Percentiles rank a stretch among this genome's conserved stretches.
Conservation (phyloP, 352 stramenopile species). For the Phytophthora citrophthora region DNA sequence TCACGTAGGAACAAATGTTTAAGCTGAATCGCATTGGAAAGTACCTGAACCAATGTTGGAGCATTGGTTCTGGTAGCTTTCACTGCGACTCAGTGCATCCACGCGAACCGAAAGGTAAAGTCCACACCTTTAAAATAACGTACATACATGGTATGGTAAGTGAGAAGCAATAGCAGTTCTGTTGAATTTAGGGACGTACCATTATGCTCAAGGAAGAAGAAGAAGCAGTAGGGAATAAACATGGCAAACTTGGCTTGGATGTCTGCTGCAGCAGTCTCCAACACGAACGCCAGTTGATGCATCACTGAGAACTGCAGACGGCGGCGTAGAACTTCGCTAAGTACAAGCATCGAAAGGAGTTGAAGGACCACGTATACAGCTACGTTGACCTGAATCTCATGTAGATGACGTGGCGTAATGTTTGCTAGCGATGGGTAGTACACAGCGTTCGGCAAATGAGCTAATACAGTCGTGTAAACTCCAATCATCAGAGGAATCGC, state of each 20-base stretch:
- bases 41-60: neutral
- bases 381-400: conserved; percentile 12
- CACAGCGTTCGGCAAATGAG: conserved; percentile 15
- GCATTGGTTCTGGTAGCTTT: neutral
- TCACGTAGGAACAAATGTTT: too few species aligned
- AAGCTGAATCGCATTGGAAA: too few species aligned
- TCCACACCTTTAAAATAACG: conserved; percentile 17
- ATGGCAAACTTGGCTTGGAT: conserved; percentile 32
- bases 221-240: conserved; percentile 35
- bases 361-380: conserved; percentile 25
- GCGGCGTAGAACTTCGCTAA: conserved; percentile 17
- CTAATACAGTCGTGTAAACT: conserved; percentile 21
- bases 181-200: conserved; percentile 6
- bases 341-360: conserved; percentile 18
- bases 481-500: conserved; percentile 31
- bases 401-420: neutral
- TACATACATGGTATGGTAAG: neutral
- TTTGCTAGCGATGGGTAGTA: conserved; percentile 18
- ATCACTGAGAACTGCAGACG: conserved; percentile 21
- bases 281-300: conserved; percentile 35
- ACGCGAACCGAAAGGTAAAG: conserved; percentile 26
- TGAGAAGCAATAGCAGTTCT: neutral
- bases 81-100: neutral
- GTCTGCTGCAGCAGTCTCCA: conserved; percentile 27
- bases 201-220: conserved; percentile 39